Evolutionary conservation across 768 basidiomycete species (phyloP).

Genomic region (Leccinum uliginosum): DNA sequence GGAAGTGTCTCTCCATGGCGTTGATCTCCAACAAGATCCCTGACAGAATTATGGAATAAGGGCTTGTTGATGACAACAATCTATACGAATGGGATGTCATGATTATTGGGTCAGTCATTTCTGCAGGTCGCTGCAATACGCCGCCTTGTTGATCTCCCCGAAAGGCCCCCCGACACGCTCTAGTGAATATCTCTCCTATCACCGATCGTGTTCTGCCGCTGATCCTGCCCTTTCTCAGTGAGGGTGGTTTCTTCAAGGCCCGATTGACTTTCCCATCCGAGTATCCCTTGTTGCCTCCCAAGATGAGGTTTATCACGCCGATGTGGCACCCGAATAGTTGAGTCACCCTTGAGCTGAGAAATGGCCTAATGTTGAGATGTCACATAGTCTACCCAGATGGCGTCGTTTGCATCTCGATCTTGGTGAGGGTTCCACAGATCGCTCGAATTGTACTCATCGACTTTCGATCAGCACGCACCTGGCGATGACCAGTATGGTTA

Average conservation of each 20-base stretch:
- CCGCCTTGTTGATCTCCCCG: conserved; percentile 14
- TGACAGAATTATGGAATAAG: conserved; percentile 41
- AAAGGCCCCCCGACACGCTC: conserved; percentile 85
- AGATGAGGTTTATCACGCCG: conserved; percentile 92
- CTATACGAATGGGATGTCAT: conserved; percentile 96
- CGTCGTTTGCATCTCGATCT: conserved; percentile 92
- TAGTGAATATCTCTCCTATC: conserved; percentile 54
- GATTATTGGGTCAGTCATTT: conserved; percentile 74
- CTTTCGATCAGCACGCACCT: conserved; percentile 69
- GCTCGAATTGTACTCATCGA: background rate
- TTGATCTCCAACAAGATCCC: conserved; percentile 30
- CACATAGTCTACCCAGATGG: conserved; percentile 85
- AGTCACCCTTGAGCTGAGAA: conserved; percentile 24
- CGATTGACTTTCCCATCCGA: conserved; percentile 85
- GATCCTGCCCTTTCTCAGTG: conserved; percentile 43
- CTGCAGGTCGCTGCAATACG: conserved; percentile 10
- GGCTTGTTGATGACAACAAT: conserved; percentile 92
- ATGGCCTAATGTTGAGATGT: background rate
- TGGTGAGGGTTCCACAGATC: conserved; percentile 44
- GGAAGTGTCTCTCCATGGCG: conserved; percentile 22
- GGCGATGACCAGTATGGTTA: conserved; percentile 97
- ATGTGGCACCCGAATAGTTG: conserved; percentile 98
- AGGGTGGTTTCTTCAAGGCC: conserved; percentile 95
- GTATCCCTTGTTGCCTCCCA: conserved; percentile 87
- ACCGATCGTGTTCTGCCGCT: background rate